phyloP scores from a whole-genome alignment of 2,329 filamentous ascomycete species.

The Neopestalotiopsis sp. region DNA sequence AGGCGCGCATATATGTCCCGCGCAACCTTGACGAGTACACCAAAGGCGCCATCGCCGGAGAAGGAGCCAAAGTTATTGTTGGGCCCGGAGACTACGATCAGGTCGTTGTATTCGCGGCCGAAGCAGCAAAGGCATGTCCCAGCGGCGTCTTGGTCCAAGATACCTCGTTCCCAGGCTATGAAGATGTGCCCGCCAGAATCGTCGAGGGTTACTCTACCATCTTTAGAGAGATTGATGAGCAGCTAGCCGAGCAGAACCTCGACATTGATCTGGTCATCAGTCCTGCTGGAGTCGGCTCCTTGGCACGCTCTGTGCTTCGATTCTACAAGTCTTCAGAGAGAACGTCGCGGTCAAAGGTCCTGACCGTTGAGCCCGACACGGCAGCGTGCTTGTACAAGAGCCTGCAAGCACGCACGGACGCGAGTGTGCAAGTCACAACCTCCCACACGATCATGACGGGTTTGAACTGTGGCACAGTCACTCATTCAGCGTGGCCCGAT shows the following conservation, averaged over 20 bases:
- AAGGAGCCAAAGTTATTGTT: slow-evolving; percentile 65
- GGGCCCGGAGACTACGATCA: slow-evolving; percentile 68
- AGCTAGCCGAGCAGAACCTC: slow-evolving; percentile 49
- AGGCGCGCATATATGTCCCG: slow-evolving; percentile 67
- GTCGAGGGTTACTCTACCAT: slow-evolving; percentile 80
- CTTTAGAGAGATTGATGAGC: slow-evolving; percentile 69
- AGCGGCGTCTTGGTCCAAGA: slow-evolving; percentile 69
- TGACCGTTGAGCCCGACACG: slow-evolving; percentile 73
- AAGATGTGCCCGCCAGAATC: slow-evolving; percentile 66
- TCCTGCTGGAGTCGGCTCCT: slow-evolving; percentile 75
- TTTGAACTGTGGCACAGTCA: slow-evolving; percentile 74
- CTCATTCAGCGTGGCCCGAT: slow-evolving; percentile 66
- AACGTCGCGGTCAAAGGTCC: slow-evolving; percentile 43
- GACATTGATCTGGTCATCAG: slow-evolving; percentile 59
- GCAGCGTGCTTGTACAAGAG: slow-evolving; percentile 64
- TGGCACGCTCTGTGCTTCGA: slow-evolving; percentile 70
- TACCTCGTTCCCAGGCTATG: slow-evolving; percentile 69
- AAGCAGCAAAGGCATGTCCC: slow-evolving; percentile 42
- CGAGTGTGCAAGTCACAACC: slow-evolving; percentile 53
- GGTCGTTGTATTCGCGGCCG: slow-evolving; percentile 55
- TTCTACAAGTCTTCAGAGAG: slow-evolving; percentile 59
- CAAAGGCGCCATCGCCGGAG: slow-evolving; percentile 57
- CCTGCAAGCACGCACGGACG: slow-evolving; percentile 50
- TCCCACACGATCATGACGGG: slow-evolving; percentile 74
- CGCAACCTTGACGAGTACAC: slow-evolving; percentile 59